Base-by-base conservation (phyloP, 768 basidiomycete genomes). In the Boletus rufocinnamomeus region DNA sequence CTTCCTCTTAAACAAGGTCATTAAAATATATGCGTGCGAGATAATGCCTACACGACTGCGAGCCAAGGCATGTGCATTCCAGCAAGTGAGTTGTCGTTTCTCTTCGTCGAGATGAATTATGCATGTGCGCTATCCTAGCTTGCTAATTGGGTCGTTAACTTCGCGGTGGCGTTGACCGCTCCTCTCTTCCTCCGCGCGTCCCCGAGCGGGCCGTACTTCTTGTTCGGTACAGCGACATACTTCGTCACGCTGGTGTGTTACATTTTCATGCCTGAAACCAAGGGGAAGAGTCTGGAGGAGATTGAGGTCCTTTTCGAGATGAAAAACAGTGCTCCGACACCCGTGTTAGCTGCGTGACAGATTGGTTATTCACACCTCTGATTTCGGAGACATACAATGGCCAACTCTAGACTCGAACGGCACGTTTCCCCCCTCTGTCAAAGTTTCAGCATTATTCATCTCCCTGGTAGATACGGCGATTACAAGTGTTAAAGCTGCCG, bases 1-100 rank as follows among this genome's bases (percentile, higher is more conserved):
- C 19, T 43, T 49, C 48, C 21, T 32, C 43, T 28, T 17, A 3
- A 32, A 51, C 28, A 41, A 74, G 72, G 70, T 72, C 52, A 72
- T 67, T 19, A 75, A 76, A 58, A 72, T 79, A 61, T 75, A 74
- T 65, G 69, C 69, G 23, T 77, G 73, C 40, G 82, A 83, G 64
- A 79, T 83, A 40, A 72, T 83, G 60, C 82, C 82, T 6, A 76
- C 72, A 17, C 74, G 75, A 21, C 77, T 80, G 17, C 76, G 82
- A 25, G 77, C 79, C 61, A 80, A 59, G 69, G 77, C 62, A 63
- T 82, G 57, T 68, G 77, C 75, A 34, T 62, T 75, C 30, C 77
- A 79, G 60, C 79, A 78, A 74, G 79, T 78, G 34, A 35, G 76
- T 61, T n/a, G 10, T 41, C n/a, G 4, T 35, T 48, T 44, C 32